Base-by-base conservation (phyloP, 2,329 filamentous ascomycete genomes). In the Cladorrhinum sp. region DNA sequence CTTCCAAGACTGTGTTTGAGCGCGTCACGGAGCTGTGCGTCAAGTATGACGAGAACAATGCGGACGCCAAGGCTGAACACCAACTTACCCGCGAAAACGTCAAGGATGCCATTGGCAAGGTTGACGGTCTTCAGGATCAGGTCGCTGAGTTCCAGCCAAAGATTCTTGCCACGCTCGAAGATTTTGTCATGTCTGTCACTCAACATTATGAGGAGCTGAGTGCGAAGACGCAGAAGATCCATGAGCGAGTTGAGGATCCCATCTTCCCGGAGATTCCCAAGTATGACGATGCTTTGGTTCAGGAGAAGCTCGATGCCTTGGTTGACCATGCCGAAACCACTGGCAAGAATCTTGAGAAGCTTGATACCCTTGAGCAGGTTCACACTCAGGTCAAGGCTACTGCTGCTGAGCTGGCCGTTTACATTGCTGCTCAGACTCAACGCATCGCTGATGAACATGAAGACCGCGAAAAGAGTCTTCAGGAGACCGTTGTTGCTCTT, bases 151-250 rank as follows among this genome's bases (percentile, higher is more conserved):
- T 89, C 65, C 89, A 97, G 67, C 95, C 95, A 1, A 90, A 96
- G 76, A 90, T 98, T 66, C 83, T 97, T 60, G 88, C 93, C 57
- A 85, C 90, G 0, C 85, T 99, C 65, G 89, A 92, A 68, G 91
- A 97, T 68, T 86, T 98, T n/a, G 81, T 96, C 41, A 80, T 86
- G 7, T 81, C 96, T 23, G 90, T 96, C 58, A 89, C 86, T 23
- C 85, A 96, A 71, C 93, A 98, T 72, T 96, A 90, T 69, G 92
- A 96, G 67, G 91, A 96, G 71, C 90, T 92, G 13, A 92, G 93
- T 74, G 81, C 84, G 50, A 83, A 87, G 0, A 77, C 80, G 1
- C 79, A 74, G 6, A 77, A 79, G 2, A 78, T 88, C 23, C 78
- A 85, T 65, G 79, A 83, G 62, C 84, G 81, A 70, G 83, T 88